Evolutionary conservation across 306 rosid species (phyloP), one percentile per base, ranked within the genome.

Genomic region (Vachellia pachyceras): DNA sequence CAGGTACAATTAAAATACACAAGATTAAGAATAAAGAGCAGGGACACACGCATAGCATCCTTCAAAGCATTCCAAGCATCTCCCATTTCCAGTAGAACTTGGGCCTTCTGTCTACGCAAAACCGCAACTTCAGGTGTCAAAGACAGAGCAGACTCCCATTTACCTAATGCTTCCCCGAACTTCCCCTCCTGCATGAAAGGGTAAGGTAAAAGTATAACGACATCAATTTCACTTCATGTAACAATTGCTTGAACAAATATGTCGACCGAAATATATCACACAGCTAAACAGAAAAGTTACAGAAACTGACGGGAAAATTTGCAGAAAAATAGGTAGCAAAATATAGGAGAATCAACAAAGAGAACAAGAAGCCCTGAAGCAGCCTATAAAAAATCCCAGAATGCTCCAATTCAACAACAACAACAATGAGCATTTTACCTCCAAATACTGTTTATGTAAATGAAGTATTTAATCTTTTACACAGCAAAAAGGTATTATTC

Each of bases 1-100:
- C 50, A 50, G 44, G 47, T 52, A 23, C 42, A 67, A 4, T 35
- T 58, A 10, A 77, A 50, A 73, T 18, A 52, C 41, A 46, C 36
- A 78, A 44, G 42, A 36, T 46, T 29, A 47, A 75, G 70, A 69
- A 52, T 50, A 42, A 46, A 82, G 88, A 5, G 54, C 39, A 39
- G 29, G 70, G 66, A 82, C 97, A 22, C 80, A 92, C 97, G 90
- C 54, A 85, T 88, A 77, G 99, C 97, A 54, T 97, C 97, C 78
- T 91, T 95, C 73, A 92, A 81, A 69, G 97, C 94, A 85, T 84
- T 88, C 98, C 98, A 95, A 18, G 98, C 82, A 73, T 92, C 97
- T 67, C 97, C 99, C 72, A 95, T 80, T 87, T 95, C 97, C 5
- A 92, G 90, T 42, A 95, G 79, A 73, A 95, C 88, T 81, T 95